Evolutionary conservation across 345 rosid species (phyloP), one percentile per base, ranked within the genome.

Genomic region (Limnanthes douglasii): DNA sequence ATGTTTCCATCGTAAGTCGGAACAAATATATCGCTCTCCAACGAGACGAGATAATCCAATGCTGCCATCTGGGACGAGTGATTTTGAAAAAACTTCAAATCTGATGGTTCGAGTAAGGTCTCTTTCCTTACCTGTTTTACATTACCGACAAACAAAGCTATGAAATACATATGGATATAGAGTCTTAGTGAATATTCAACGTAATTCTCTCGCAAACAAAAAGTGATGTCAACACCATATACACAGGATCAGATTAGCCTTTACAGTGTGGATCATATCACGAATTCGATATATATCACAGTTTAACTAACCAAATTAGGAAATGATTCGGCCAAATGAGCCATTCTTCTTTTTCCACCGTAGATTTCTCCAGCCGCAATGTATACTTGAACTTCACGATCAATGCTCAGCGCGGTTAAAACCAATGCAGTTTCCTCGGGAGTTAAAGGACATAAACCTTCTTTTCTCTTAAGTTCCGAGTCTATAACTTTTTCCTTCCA

Each of bases 361-460:
- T 79, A 88, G 40, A 88, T 83, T 64, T 83, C 94, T 47, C 98
- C 97, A 15, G 98, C 93, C 15, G 98, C 98, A 22, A 83, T 74
- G 54, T 90, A 90, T 16, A 90, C 69, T 54, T 79, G 98, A 45
- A 76, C 75, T 44, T 74, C 62, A 15, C 45, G 75, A 55, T 74
- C 84, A 57, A 90, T 73, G 31, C 90, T 92, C 10, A 83, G 39
- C 0, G 92, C 94, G 4, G 60, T 64, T 37, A 90, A 50, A 15
- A 73, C 62, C n/a, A 83, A 71, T 37, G 86, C 81, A 17, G 93
- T 79, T 72, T 90, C 98, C 53, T 90, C 92, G 0, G 98, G 98
- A n/a, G 95, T 77, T 51, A 90, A 57, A 36, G 98, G 98, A 53
- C 98, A 90, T 44, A 72, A 44, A 13, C 98, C 98, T 53, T 79